phyloP scores from a whole-genome alignment of 345 rosid species.

The Anastatica hierochuntica region DNA sequence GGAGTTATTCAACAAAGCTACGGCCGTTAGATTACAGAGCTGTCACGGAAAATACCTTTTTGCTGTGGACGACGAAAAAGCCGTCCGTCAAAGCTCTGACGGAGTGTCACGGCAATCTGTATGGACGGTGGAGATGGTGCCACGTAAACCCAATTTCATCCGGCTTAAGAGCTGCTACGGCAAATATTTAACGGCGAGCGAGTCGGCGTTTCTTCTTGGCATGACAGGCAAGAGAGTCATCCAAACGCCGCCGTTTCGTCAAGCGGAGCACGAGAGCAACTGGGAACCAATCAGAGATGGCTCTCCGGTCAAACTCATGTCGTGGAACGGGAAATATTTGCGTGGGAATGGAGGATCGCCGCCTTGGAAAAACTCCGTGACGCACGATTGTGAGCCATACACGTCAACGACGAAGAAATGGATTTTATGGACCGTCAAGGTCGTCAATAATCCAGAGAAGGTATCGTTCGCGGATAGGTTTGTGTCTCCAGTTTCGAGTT shows the following conservation, averaged over 20 bases:
- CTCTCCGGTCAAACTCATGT: constrained; percentile 42
- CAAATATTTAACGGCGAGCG: constrained; percentile 58
- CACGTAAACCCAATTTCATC: constrained; percentile 28
- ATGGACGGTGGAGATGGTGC: constrained; percentile 71
- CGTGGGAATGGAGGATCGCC: constrained; percentile 77
- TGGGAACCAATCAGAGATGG: constrained; percentile 82
- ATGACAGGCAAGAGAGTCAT: constrained; percentile 57
- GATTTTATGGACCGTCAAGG: constrained; percentile 63
- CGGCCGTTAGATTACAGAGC: constrained; percentile 67
- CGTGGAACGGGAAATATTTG: constrained; percentile 57
- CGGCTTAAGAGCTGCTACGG: constrained; percentile 64
- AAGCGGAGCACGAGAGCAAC: constrained; percentile 36
- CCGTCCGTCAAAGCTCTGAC: constrained; percentile 59
- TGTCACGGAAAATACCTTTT: constrained; percentile 67
- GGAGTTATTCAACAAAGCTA: constrained; percentile 55
- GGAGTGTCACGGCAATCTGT: constrained; percentile 35
- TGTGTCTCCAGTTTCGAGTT: constrained; percentile 47
- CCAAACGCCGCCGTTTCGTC: constrained; percentile 39
- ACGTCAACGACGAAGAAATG: constrained; percentile 38
- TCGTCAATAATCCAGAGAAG: constrained; percentile 21
- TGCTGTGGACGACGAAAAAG: constrained; percentile 55
- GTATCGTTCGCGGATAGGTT: constrained; percentile 36
- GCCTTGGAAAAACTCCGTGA: constrained; percentile 80
- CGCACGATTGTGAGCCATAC: constrained; percentile 60
- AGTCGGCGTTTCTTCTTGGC: constrained; percentile 55